Evolutionary conservation across 495 filamentous ascomycete species (phyloP).

Genomic region (Sordaria brevicollis): DNA sequence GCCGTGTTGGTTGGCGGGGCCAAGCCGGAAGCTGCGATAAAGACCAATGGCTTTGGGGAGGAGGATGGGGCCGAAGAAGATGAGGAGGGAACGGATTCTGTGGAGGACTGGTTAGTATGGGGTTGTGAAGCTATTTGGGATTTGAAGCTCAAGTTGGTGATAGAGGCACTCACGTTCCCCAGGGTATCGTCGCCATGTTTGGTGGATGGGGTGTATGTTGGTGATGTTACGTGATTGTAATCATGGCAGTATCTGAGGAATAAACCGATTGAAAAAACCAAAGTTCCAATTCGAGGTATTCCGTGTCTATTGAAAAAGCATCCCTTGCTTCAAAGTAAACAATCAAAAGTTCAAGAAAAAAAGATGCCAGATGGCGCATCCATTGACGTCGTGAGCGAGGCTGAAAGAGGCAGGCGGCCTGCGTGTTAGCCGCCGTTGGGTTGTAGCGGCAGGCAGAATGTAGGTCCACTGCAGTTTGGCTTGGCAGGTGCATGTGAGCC

Average conservation of each 20-base stretch:
- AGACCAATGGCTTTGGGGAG: constrained; percentile 60
- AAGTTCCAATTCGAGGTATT: not conserved
- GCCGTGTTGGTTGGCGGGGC: constrained; percentile 27
- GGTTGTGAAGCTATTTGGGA: not conserved
- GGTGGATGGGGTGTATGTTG: not conserved
- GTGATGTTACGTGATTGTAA: not conserved
- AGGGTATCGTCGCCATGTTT: constrained; percentile 30
- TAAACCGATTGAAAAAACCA: not conserved
- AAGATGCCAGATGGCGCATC: not conserved
- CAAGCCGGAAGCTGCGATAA: constrained; percentile 52
- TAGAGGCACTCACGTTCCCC: constrained; percentile 37
- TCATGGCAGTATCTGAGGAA: not conserved
- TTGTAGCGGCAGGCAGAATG: not conserved
- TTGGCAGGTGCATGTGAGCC: not conserved
- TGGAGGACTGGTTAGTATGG: not conserved
- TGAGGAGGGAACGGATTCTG: constrained; percentile 66
- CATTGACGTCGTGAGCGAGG: not conserved
- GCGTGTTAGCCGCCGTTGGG: not conserved
- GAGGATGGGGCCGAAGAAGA: constrained; percentile 80
- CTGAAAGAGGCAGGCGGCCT: not conserved
- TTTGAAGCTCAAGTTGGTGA: not conserved
- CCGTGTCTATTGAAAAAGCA: rapidly evolving
- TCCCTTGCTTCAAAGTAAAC: not conserved
- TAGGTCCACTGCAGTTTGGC: not conserved
- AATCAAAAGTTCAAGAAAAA: not conserved